Percentiles rank a stretch among this genome's conserved stretches.
These are phyloP conservation scores for Salix brachista DNA, from an alignment of 345 rosid species.

Conservation along the genomic window DNA sequence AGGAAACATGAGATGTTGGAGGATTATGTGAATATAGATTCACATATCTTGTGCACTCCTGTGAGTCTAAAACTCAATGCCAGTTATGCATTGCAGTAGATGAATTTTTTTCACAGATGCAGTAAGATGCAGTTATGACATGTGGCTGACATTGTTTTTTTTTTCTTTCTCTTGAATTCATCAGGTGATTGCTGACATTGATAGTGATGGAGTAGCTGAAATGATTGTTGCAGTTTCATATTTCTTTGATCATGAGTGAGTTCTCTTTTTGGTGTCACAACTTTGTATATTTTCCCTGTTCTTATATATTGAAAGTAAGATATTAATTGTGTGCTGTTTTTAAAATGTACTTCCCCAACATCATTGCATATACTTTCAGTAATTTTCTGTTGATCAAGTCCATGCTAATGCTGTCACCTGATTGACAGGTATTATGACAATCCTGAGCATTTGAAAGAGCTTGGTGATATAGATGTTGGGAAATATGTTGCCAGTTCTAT, in stretches of 20 bases:
- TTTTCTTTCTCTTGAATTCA: slow-evolving; percentile 17
- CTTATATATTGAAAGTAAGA: not conserved
- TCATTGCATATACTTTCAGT: not conserved
- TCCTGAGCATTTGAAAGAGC: slow-evolving; percentile 81
- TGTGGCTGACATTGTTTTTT: not conserved
- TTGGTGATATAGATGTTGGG: slow-evolving; percentile 78
- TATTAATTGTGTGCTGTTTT: not conserved
- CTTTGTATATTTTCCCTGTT: not conserved
- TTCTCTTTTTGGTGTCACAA: slow-evolving; percentile 23
- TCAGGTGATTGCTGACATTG: slow-evolving; percentile 97
- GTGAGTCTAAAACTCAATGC: slow-evolving; percentile 48
- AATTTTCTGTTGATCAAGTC: not conserved
- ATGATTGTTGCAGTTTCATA: slow-evolving; percentile 93
- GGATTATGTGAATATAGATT: slow-evolving; percentile 87
- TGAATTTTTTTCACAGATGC: slow-evolving; percentile 9
- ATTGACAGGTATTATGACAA: slow-evolving; percentile 84
- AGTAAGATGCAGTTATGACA: slow-evolving; percentile 8
- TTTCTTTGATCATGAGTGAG: slow-evolving; percentile 97
- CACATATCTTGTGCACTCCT: slow-evolving; percentile 91
- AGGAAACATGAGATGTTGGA: slow-evolving; percentile 73
- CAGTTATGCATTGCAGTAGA: not conserved
- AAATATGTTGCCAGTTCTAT: slow-evolving; percentile 87
- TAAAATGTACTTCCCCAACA: not conserved
- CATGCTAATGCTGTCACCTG: not conserved
- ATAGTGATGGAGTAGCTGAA: slow-evolving; percentile 90